These are phyloP conservation scores for Ceratocystis diversiconidia DNA, from an alignment of 2,329 filamentous ascomycete species.

Conservation along the genomic window DNA sequence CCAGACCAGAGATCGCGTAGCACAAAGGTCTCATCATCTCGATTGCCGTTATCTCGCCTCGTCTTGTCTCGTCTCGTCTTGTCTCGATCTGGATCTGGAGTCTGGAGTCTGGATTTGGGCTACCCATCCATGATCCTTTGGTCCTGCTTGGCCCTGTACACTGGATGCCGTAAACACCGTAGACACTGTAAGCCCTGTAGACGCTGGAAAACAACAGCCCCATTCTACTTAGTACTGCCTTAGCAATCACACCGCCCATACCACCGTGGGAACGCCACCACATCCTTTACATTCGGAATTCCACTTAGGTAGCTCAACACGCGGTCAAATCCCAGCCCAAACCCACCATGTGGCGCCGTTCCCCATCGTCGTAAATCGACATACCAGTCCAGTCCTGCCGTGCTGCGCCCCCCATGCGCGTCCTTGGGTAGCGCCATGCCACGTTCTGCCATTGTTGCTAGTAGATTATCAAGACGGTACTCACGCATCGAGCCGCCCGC, in stretches of 20 bases:
- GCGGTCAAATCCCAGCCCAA: constrained; percentile 80
- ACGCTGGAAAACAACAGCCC: too few species aligned
- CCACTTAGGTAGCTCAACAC: constrained; percentile 72
- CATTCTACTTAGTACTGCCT: too few species aligned
- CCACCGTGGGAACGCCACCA: constrained; percentile 74
- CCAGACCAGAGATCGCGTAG: too few species aligned
- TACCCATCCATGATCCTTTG: too few species aligned
- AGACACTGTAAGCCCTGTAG: too few species aligned
- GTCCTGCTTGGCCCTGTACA: too few species aligned
- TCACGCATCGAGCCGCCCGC: constrained; percentile 84
- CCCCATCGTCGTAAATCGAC: constrained; percentile 77
- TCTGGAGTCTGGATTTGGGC: too few species aligned
- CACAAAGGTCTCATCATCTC: too few species aligned
- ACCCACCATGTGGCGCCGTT: constrained; percentile 82
- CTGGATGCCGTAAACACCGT: too few species aligned
- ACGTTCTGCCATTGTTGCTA: constrained; percentile 55
- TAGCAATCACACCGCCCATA: constrained; percentile 41
- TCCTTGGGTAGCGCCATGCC: constrained; percentile 38
- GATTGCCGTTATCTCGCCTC: too few species aligned
- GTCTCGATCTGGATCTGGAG: too few species aligned
- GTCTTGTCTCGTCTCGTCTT: too few species aligned
- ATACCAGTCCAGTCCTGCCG: constrained; percentile 58
- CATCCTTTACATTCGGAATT: constrained; percentile 67
- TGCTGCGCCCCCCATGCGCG: constrained; percentile 13
- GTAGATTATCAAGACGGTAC: constrained; percentile 53